Percentiles rank a stretch among this genome's conserved stretches.
These are phyloP conservation scores for Zygotorulaspora sp. DNA, from an alignment of 805 yeast genomes.

Conservation along the genomic window DNA sequence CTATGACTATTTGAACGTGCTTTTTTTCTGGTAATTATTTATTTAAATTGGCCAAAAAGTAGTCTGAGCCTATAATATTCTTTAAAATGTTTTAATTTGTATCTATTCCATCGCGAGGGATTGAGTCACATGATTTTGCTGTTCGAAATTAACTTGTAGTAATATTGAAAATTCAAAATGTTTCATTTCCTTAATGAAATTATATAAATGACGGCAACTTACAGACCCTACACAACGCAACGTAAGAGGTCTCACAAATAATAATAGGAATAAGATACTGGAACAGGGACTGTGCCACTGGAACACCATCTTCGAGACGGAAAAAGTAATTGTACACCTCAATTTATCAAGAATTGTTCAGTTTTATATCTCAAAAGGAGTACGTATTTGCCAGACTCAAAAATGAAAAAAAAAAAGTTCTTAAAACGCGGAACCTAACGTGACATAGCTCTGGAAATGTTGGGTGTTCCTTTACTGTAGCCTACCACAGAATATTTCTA, in stretches of 20 bases:
- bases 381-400: not conserved
- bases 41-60: too few species aligned
- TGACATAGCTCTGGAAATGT: not conserved
- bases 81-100: too few species aligned
- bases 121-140: too few species aligned
- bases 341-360: not conserved
- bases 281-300: conserved; percentile 1
- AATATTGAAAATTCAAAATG: too few species aligned
- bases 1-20: too few species aligned
- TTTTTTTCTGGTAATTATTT: too few species aligned
- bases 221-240: not conserved
- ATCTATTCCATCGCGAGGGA: too few species aligned
- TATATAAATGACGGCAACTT: too few species aligned
- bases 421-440: not conserved
- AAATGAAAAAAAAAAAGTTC: not conserved
- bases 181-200: too few species aligned
- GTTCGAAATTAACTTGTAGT: too few species aligned
- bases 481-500: conserved; percentile 1
- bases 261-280: not conserved
- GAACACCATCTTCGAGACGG: not conserved
- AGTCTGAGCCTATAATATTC: too few species aligned
- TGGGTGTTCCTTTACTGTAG: not conserved
- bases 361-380: not conserved
- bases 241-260: not conserved
- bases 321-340: not conserved